Base-by-base conservation (phyloP, 108 stramenopile species). In the Skeletonema menzelii region DNA sequence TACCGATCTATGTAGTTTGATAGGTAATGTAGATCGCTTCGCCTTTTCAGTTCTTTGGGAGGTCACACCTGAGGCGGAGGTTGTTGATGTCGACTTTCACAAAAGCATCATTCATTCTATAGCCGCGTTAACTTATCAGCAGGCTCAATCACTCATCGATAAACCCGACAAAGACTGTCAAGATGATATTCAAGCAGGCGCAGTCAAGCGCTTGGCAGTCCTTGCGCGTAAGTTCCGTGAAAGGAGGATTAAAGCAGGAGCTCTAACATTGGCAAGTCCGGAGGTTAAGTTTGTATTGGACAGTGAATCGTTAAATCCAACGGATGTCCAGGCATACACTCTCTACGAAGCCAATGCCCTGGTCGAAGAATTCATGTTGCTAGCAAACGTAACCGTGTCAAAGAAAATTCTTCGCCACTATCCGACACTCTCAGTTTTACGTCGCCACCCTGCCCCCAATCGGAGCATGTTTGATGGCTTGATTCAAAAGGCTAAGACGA, bases 361-460 rank as follows among this genome's bases (percentile, higher is more conserved):
- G 37, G 98, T 99, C 10, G 98, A 99, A 74, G 99, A 99, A 75
- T 98, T 99, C 70, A 99, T 99, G 99, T 86, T 99, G 19, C 70
- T 99, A 35, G 99, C 98, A 19, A 99, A 99, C 74, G 97, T 99
- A 44, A 96, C 97, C 10, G 99, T 99, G 8, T 85, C 95, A 10
- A 97, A 97, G 73, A 95, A 95, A 44, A 97, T 97, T 28, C 79
- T 95, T 1, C 71, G 96, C 17, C 87, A 91, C 46, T 98, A 90
- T 67, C 98, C 98, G 5, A 94, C 95, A 0, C 76, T 97, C 11
- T 91, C 95, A 8, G 84, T 99, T 13, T 81, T 99, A 28, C 97
- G 99, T 32, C 94, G 98, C 8, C 99, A 99, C 72, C 97, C 97
- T 14, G 83, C 95, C 11, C 99, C 99, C 11, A 96, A 97, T 47